Evolutionary conservation across 1,284 basidiomycete genomes (phyloP).

Genomic region (Apiotrichum laibachii): DNA sequence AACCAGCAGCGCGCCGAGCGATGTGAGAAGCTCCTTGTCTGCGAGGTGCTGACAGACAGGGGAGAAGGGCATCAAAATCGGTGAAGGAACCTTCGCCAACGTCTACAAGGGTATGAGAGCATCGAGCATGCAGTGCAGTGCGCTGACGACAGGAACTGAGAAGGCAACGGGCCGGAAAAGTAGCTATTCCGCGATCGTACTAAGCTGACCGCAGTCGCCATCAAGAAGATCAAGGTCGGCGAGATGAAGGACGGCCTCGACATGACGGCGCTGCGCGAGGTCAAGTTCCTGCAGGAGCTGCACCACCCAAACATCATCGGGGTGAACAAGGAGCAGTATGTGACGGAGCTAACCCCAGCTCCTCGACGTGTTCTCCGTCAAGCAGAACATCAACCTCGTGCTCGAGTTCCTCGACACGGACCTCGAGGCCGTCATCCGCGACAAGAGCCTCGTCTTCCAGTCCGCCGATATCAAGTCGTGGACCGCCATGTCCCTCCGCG

Average conservation of each 20-base stretch:
- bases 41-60: slow-evolving; percentile 28
- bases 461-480: slow-evolving; percentile 97
- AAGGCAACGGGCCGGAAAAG: slow-evolving; percentile 41
- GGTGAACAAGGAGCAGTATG: slow-evolving; percentile 53
- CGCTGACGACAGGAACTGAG: slow-evolving; percentile 29
- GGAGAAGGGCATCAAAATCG: slow-evolving; percentile 78
- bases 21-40: slow-evolving; percentile 26
- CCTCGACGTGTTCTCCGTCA: slow-evolving; percentile 94
- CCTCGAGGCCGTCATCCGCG: slow-evolving; percentile 94
- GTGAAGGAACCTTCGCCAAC: slow-evolving; percentile 96
- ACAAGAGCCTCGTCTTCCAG: slow-evolving; percentile 83
- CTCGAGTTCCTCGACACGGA: slow-evolving; percentile 98
- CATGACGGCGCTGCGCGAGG: slow-evolving; percentile 97
- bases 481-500: slow-evolving; percentile 97
- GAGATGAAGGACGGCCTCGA: slow-evolving; percentile 97
- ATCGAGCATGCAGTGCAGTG: too few species aligned
- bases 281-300: slow-evolving; percentile 92
- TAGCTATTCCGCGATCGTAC: slow-evolving; percentile 13
- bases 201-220: slow-evolving; percentile 76
- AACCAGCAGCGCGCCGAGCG: slow-evolving; percentile 37
- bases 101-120: slow-evolving; percentile 76
- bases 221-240: slow-evolving; percentile 97
- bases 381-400: slow-evolving; percentile 94
- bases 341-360: slow-evolving; percentile 58
- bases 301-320: slow-evolving; percentile 94